phyloP scores from a whole-genome alignment of 257 asterid species.

The Solanum lycopersicoides region DNA sequence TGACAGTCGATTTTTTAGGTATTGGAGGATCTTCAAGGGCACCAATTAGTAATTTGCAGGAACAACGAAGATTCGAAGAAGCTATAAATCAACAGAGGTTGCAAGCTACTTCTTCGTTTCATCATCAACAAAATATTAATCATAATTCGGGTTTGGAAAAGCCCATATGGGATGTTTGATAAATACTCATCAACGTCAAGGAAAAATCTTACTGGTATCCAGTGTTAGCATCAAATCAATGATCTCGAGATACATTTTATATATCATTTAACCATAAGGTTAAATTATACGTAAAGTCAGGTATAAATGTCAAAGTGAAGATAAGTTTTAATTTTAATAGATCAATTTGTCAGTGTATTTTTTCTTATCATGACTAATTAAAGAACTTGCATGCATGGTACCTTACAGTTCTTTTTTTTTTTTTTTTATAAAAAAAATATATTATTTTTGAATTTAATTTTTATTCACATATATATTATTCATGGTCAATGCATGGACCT shows the following conservation, averaged over 20 bases:
- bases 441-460: background rate
- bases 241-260: background rate
- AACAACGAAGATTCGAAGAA: constrained; percentile 29
- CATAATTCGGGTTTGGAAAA: constrained; percentile 40
- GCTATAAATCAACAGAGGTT: constrained; percentile 32
- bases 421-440: background rate
- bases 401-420: background rate
- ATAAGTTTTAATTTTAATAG: background rate
- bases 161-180: constrained; percentile 31
- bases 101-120: constrained; percentile 25
- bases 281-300: background rate
- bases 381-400: background rate
- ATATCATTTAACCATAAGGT: background rate
- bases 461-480: background rate
- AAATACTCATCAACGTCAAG: background rate
- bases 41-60: constrained; percentile 16
- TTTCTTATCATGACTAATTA: background rate
- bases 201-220: background rate
- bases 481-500: background rate
- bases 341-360: background rate
- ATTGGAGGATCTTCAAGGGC: constrained; percentile 52
- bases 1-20: constrained; percentile 85
- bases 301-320: background rate
- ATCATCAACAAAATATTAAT: constrained; percentile 21
- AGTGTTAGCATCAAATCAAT: background rate